phyloP scores from a whole-genome alignment of 176 grass and related monocot species.

The Bromus sterilis region DNA sequence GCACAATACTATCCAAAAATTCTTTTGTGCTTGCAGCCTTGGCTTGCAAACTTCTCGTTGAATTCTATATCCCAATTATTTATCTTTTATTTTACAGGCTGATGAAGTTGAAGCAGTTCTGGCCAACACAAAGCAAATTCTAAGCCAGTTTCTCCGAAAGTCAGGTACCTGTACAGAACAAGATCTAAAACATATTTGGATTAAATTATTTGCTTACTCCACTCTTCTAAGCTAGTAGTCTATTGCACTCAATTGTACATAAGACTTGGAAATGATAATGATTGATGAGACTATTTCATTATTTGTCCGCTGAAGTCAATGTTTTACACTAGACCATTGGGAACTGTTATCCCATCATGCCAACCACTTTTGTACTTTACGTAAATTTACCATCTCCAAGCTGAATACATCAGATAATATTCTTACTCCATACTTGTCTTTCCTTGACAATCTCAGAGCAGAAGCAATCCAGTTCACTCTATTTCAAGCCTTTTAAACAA shows the following conservation, averaged over 20 bases:
- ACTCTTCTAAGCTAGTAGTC: background rate
- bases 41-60: background rate
- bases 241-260: background rate
- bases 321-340: background rate
- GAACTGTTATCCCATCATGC: background rate
- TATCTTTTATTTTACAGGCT: constrained; percentile 36
- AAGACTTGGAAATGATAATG: background rate
- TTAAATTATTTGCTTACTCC: constrained; percentile 9
- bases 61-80: constrained; percentile 26
- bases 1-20: background rate
- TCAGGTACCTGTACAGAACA: constrained; percentile 59
- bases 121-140: constrained; percentile 95
- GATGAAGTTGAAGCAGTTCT: constrained; percentile 93
- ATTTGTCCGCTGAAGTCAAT: background rate
- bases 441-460: constrained; percentile 57
- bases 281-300: background rate
- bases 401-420: background rate
- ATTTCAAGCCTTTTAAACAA: constrained; percentile 87
- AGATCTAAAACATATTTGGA: background rate
- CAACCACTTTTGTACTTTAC: background rate
- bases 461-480: constrained; percentile 74
- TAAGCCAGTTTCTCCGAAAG: constrained; percentile 89
- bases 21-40: background rate
- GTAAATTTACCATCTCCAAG: background rate
- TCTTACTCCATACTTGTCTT: constrained; percentile 25